Percentiles rank a stretch among this genome's conserved stretches.
Evolutionary conservation across 169 alveolate species (phyloP).

Genomic region (Plasmodium fragile): DNA sequence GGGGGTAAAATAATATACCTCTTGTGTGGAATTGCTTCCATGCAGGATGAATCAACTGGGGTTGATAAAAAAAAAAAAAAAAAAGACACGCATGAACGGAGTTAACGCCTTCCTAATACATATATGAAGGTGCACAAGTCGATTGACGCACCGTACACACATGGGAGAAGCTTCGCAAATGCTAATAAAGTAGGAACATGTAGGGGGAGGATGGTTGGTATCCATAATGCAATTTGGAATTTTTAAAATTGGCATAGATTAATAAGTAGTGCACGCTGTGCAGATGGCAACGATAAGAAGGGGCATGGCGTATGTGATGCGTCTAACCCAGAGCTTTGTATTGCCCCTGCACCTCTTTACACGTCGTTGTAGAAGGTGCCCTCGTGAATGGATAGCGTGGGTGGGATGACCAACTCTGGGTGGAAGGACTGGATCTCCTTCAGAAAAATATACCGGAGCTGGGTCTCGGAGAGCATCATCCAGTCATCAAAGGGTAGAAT

Average conservation of each 20-base stretch:
- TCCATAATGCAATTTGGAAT: neutral
- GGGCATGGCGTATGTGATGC: neutral
- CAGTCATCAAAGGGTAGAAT: slow-evolving; percentile 93
- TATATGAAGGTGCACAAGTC: neutral
- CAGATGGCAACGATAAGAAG: neutral
- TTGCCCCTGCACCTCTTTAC: neutral
- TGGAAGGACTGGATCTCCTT: slow-evolving; percentile 88
- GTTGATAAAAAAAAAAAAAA: neutral
- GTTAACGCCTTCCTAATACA: neutral
- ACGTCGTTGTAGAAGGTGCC: slow-evolving; percentile 20
- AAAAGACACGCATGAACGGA: neutral
- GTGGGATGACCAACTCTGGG: slow-evolving; percentile 89
- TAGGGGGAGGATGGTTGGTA: neutral
- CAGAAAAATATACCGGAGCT: slow-evolving; percentile 88
- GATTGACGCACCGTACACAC: neutral
- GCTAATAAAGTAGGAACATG: neutral
- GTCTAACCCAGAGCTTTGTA: neutral
- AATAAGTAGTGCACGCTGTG: neutral
- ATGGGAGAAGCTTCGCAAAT: neutral
- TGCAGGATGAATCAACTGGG: neutral
- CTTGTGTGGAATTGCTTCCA: neutral
- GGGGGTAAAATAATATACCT: neutral
- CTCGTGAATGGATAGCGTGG: slow-evolving; percentile 69
- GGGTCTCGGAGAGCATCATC: slow-evolving; percentile 92
- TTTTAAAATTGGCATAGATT: neutral